Base-by-base conservation (phyloP, 2,329 filamentous ascomycete genomes). In the Xylaria arbuscula region DNA sequence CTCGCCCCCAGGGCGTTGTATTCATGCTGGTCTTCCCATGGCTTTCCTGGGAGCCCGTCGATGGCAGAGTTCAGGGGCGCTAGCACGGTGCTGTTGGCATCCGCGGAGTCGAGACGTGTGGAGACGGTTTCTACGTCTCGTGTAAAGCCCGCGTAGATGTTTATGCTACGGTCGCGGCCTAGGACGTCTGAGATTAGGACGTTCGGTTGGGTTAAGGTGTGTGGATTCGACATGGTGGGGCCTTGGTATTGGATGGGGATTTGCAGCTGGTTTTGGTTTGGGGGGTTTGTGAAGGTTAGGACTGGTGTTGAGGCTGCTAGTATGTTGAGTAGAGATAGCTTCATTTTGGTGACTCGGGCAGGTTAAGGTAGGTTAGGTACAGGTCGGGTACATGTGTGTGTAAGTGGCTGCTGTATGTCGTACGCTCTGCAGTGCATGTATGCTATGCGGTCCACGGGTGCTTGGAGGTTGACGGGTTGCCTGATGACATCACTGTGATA, bases 21-120 rank as follows among this genome's bases (percentile, higher is more conserved):
- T 72, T 97, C 94, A 61, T 86, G 81, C 0, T 92, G 88, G 70
- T 94, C 84, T 75, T 92, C 93, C 93, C 93, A 97, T 0, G 94
- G 94, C 79, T 98, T 98, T 61, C 91, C 86, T 0, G 94, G 92
- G 28, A 98, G 83, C 0, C 81, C 83, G 72, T 92, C 91, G 76
- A 99, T 89, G 2, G 90, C 93, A 19, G 87, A 89, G 83, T 99
- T 98, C 62, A 92, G 83, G 0, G 96, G 96, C 5, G 94, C 95
- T 2, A 98, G 88, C 28, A 98, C 89, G 1, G 94, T 98, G 17
- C 92, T 92, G 78, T 95, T 94, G 66, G 86, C 80, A 0, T 82
- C 77, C 0, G 85, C 80, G 77, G 93, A 87, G 73, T 92, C 87
- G 15, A 98, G 87, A 0, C 92, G 91, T 24, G 83, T 81, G 10